A percentile compares a stretch with the other conserved stretches of the same genome.
These are phyloP conservation scores for Musa itinerans DNA, from an alignment of 176 grass and related monocot genomes.

Conservation along the genomic window DNA sequence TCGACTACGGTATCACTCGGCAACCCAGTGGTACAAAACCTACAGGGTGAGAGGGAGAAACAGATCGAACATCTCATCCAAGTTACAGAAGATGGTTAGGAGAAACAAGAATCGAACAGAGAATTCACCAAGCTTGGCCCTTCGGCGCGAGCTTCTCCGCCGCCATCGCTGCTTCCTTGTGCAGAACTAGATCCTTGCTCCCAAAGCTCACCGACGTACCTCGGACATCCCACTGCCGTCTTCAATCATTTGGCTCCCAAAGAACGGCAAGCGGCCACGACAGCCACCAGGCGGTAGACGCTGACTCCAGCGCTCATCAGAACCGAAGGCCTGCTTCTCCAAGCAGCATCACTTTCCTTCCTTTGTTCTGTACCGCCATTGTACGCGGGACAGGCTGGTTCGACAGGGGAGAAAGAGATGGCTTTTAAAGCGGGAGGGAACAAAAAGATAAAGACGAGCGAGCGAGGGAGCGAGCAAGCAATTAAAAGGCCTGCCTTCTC, in stretches of 20 bases:
- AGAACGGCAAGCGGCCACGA: not conserved
- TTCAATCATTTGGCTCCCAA: not conserved
- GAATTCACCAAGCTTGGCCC: conserved; percentile 12
- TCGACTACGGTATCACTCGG: conserved; percentile 83
- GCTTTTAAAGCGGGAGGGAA: conserved; percentile 5
- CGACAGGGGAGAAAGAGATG: conserved; percentile 6
- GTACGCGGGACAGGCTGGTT: not conserved
- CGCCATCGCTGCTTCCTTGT: not conserved
- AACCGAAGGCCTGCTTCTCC: not conserved
- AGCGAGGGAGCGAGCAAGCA: not conserved
- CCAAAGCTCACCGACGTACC: not conserved
- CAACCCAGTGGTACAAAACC: conserved; percentile 96
- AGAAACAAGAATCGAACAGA: not conserved
- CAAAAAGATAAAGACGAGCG: conserved; percentile 12
- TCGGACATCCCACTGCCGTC: not conserved
- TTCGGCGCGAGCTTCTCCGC: not conserved
- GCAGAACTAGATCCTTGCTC: not conserved
- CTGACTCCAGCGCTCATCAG: not conserved
- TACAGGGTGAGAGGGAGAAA: not conserved
- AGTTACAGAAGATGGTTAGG: not conserved
- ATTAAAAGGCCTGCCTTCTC: not conserved
- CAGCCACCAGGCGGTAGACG: not conserved
- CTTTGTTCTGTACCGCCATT: conserved; percentile 1
- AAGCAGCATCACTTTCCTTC: not conserved
- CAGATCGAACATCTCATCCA: not conserved